A percentile compares a stretch with the other conserved stretches of the same genome.
phyloP scores from a whole-genome alignment of 2,329 filamentous ascomycete genomes.

The Ceratocystis alfenasii region DNA sequence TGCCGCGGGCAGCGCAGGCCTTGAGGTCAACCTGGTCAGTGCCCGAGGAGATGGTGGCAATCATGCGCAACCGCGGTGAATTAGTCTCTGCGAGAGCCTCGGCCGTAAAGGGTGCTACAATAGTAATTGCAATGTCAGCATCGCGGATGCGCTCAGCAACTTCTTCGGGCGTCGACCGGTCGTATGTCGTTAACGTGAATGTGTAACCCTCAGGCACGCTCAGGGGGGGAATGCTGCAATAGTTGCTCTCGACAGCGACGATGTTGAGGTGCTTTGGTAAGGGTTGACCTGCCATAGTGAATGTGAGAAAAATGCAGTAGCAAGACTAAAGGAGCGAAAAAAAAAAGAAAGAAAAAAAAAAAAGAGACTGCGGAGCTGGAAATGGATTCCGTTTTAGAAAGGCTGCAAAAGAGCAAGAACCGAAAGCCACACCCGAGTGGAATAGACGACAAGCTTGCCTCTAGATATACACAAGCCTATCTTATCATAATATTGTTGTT shows the following conservation, averaged over 20 bases:
- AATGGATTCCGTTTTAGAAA: too few relatives aligned
- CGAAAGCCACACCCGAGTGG: not conserved
- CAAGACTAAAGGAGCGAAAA: not conserved
- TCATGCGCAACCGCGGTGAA: constrained; percentile 25
- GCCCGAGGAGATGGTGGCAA: constrained; percentile 40
- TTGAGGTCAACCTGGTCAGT: constrained; percentile 73
- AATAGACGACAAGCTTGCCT: not conserved
- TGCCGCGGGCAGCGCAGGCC: constrained; percentile 57
- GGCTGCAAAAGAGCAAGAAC: not conserved
- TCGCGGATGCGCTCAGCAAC: constrained; percentile 23
- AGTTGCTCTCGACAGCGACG: constrained; percentile 18
- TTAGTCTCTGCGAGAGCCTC: constrained; percentile 16
- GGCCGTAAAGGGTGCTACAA: constrained; percentile 24
- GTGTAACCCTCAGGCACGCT: constrained; percentile 19
- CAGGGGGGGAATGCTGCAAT: constrained; percentile 17
- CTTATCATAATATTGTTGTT: not conserved
- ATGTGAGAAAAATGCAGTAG: not conserved
- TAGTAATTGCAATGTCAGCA: constrained; percentile 27
- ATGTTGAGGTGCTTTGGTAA: constrained; percentile 21
- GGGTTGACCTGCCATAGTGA: not conserved
- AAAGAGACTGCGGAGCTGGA: too few relatives aligned
- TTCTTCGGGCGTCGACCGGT: constrained; percentile 8
- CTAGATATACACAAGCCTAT: not conserved
- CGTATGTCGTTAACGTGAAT: constrained; percentile 16
- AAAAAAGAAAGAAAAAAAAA: too few relatives aligned